Evolutionary conservation across 768 basidiomycete species (phyloP).

Genomic region (Mrakia frigida): DNA sequence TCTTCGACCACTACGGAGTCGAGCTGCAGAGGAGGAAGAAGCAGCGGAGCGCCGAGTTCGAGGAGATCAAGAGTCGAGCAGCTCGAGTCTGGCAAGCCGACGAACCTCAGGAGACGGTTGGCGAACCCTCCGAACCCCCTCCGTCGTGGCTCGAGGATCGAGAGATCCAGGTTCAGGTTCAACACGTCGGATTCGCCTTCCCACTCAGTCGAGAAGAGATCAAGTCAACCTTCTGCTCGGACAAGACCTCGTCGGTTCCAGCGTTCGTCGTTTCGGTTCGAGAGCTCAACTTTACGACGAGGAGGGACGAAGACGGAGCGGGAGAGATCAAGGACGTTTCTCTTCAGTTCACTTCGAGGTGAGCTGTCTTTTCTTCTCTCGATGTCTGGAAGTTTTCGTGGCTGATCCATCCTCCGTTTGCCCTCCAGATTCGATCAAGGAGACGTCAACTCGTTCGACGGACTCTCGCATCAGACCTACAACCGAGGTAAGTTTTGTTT

Average conservation of each 20-base stretch:
- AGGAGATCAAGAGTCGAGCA: slow-evolving; percentile 76
- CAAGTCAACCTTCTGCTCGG: slow-evolving; percentile 36
- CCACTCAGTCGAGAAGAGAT: slow-evolving; percentile 66
- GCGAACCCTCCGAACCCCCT: slow-evolving; percentile 31
- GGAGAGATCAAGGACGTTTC: slow-evolving; percentile 66
- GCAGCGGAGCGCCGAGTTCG: slow-evolving; percentile 68
- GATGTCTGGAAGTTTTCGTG: not conserved
- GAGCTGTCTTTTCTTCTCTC: slow-evolving; percentile 39
- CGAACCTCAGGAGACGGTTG: slow-evolving; percentile 46
- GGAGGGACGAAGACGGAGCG: slow-evolving; percentile 71
- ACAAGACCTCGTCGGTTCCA: slow-evolving; percentile 40
- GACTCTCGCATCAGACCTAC: slow-evolving; percentile 38
- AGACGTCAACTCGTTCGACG: slow-evolving; percentile 59
- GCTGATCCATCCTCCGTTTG: not conserved
- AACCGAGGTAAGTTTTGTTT: slow-evolving; percentile 36
- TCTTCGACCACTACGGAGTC: slow-evolving; percentile 66
- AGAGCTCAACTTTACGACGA: slow-evolving; percentile 64
- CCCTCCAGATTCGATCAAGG: slow-evolving; percentile 71
- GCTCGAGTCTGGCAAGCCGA: slow-evolving; percentile 61
- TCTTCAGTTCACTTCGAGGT: slow-evolving; percentile 80
- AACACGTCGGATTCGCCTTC: slow-evolving; percentile 81
- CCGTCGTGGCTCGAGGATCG: slow-evolving; percentile 45
- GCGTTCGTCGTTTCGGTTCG: slow-evolving; percentile 83
- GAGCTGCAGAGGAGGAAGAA: slow-evolving; percentile 71
- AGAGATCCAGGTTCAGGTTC: slow-evolving; percentile 45